Conservation (phyloP, 148 eudicot genomes). For the Spergularia marina region DNA sequence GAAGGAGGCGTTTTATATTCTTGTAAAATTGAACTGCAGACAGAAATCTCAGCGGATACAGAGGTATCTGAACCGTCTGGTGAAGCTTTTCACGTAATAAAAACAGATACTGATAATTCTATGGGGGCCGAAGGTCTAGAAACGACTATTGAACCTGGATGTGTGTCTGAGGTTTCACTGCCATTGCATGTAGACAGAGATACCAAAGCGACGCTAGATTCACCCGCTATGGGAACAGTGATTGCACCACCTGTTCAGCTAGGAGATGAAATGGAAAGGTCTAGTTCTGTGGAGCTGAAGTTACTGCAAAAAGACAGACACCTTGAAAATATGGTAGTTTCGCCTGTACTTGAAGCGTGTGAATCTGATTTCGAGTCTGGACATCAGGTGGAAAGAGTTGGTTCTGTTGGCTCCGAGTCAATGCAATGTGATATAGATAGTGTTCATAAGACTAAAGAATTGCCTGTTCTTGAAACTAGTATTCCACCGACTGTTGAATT, state of each 20-base stretch:
- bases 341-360: not conserved
- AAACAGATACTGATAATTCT: not conserved
- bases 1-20: not conserved
- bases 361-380: not conserved
- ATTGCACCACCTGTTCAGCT: slow-evolving; percentile 7
- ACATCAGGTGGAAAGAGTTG: slow-evolving; percentile 9
- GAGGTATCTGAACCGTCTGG: not conserved
- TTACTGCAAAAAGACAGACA: not conserved
- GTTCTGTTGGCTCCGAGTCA: slow-evolving; percentile 12
- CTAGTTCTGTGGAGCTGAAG: slow-evolving; percentile 6
- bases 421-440: slow-evolving; percentile 7
- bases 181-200: slow-evolving; percentile 12
- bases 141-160: slow-evolving; percentile 13
- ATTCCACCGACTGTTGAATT: slow-evolving; percentile 18
- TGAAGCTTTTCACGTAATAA: slow-evolving; percentile 13
- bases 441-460: not conserved
- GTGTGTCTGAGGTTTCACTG: slow-evolving; percentile 14
- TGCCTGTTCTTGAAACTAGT: slow-evolving; percentile 11
- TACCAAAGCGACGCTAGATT: not conserved
- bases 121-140: slow-evolving; percentile 3
- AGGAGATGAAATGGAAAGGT: slow-evolving; percentile 9
- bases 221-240: slow-evolving; percentile 5
- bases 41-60: not conserved
- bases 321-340: slow-evolving; percentile 1
- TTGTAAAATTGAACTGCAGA: not conserved